phyloP scores from a whole-genome alignment of 768 basidiomycete species.

The Piloderma croceum region DNA sequence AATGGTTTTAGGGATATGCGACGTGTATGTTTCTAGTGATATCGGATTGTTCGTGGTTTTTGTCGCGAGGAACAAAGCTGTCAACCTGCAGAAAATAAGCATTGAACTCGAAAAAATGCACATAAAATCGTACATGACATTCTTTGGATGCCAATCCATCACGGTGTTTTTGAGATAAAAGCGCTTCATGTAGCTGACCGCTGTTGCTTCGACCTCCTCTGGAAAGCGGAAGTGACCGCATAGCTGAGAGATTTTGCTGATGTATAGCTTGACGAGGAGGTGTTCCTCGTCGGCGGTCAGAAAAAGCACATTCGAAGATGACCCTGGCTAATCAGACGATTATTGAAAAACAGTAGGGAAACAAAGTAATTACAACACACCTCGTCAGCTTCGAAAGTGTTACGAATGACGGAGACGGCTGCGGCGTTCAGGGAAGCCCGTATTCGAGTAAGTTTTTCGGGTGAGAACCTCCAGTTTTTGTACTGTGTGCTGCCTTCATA shows the following conservation, averaged over 20 bases:
- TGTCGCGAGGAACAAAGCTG: conserved; percentile 88
- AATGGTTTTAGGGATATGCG: conserved; percentile 74
- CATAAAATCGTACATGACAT: conserved; percentile 75
- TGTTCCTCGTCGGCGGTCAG: conserved; percentile 79
- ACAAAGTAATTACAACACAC: conserved; percentile 37
- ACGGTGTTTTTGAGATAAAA: conserved; percentile 98
- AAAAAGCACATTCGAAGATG: conserved; percentile 68
- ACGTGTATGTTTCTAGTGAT: conserved; percentile 77
- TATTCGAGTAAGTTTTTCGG: conserved; percentile 51
- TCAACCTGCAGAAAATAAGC: conserved; percentile 57
- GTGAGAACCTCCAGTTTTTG: conserved; percentile 86
- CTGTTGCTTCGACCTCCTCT: conserved; percentile 91
- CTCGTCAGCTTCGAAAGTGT: conserved; percentile 74
- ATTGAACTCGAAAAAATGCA: conserved; percentile 2
- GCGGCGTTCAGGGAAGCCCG: conserved; percentile 66
- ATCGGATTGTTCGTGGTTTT: conserved; percentile 97
- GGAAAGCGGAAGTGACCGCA: conserved; percentile 84
- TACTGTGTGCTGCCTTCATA: conserved; percentile 80
- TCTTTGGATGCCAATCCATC: conserved; percentile 99
- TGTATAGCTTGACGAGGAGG: conserved; percentile 83
- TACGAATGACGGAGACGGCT: conserved; percentile 71
- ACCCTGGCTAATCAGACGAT: conserved; percentile 50
- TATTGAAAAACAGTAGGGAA: conserved; percentile 17
- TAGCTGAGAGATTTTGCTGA: conserved; percentile 78
- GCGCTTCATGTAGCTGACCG: conserved; percentile 86